Conservation (phyloP, 768 basidiomycete species). For the Grammothele lineata region DNA sequence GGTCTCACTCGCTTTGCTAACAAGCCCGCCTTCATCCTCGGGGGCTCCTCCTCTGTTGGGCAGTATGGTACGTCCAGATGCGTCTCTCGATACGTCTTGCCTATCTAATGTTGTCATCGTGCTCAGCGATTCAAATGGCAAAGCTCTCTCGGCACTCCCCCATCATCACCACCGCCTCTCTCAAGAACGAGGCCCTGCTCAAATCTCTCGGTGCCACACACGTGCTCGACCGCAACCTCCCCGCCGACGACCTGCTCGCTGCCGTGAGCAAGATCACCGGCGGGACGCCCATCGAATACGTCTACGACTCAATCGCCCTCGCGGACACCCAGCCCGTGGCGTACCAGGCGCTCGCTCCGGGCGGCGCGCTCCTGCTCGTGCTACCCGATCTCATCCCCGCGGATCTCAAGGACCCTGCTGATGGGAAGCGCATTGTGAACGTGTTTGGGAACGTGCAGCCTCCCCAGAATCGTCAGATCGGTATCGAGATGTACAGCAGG, state of each 20-base stretch:
- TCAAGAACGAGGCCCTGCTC: background rate
- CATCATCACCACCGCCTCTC: slow-evolving; percentile 2
- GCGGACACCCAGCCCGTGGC: slow-evolving; percentile 9
- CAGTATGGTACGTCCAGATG: background rate
- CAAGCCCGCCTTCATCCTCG: slow-evolving; percentile 17
- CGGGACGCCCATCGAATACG: slow-evolving; percentile 8
- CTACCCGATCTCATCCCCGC: background rate
- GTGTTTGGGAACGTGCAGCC: background rate
- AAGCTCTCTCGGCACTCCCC: background rate
- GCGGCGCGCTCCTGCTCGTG: background rate
- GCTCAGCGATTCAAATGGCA: slow-evolving; percentile 16
- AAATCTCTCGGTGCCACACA: slow-evolving; percentile 2
- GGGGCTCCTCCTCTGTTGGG: slow-evolving; percentile 5
- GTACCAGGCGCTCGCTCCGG: slow-evolving; percentile 13
- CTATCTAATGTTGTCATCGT: slow-evolving; percentile 13
- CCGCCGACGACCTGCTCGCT: background rate
- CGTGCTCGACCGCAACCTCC: background rate
- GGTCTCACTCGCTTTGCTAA: slow-evolving; percentile 9
- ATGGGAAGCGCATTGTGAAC: background rate
- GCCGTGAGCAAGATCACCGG: slow-evolving; percentile 5
- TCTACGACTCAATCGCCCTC: slow-evolving; percentile 15
- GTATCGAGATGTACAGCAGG: slow-evolving; percentile 4
- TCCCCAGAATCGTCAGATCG: background rate
- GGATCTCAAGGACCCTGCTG: background rate
- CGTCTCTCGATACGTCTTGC: background rate